Conservation (phyloP, 2,329 filamentous ascomycete species). For the Pyrenophora seminiperda region DNA sequence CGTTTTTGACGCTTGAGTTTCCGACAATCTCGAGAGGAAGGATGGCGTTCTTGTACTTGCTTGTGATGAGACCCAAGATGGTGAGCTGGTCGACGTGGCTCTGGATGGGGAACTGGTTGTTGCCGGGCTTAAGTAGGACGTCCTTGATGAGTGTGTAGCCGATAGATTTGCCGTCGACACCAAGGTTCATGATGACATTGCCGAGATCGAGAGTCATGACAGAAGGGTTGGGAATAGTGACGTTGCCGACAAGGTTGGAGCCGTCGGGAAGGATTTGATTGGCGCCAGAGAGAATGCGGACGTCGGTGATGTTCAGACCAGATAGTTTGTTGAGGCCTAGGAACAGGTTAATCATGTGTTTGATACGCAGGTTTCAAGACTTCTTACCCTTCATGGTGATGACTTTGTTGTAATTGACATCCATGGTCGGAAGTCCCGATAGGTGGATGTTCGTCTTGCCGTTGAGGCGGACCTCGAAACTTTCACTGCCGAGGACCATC, state of each 20-base stretch:
- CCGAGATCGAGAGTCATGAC: slow-evolving; percentile 69
- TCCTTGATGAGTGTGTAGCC: slow-evolving; percentile 64
- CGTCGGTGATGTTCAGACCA: slow-evolving; percentile 58
- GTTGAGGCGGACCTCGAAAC: slow-evolving; percentile 56
- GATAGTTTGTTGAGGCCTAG: slow-evolving; percentile 63
- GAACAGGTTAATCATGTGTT: slow-evolving; percentile 1
- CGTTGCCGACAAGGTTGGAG: slow-evolving; percentile 66
- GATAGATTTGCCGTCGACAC: slow-evolving; percentile 57
- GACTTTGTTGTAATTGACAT: slow-evolving; percentile 61
- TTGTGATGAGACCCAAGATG: slow-evolving; percentile 53
- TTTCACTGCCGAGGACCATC: slow-evolving; percentile 55
- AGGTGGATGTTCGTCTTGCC: slow-evolving; percentile 60
- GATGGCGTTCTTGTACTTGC: slow-evolving; percentile 60
- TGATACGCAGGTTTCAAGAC: not conserved
- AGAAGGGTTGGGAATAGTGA: slow-evolving; percentile 68
- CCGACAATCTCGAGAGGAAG: slow-evolving; percentile 63
- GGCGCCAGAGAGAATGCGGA: slow-evolving; percentile 53
- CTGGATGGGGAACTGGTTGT: slow-evolving; percentile 61
- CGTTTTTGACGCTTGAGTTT: slow-evolving; percentile 57
- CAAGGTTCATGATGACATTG: slow-evolving; percentile 66
- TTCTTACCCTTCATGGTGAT: slow-evolving; percentile 61
- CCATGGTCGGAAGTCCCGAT: slow-evolving; percentile 55
- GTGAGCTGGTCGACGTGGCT: slow-evolving; percentile 59
- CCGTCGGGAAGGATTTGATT: slow-evolving; percentile 48
- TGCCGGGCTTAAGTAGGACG: slow-evolving; percentile 63